Evolutionary conservation across 352 stramenopile genomes (phyloP).

Genomic region (Phytophthora pinifolia): DNA sequence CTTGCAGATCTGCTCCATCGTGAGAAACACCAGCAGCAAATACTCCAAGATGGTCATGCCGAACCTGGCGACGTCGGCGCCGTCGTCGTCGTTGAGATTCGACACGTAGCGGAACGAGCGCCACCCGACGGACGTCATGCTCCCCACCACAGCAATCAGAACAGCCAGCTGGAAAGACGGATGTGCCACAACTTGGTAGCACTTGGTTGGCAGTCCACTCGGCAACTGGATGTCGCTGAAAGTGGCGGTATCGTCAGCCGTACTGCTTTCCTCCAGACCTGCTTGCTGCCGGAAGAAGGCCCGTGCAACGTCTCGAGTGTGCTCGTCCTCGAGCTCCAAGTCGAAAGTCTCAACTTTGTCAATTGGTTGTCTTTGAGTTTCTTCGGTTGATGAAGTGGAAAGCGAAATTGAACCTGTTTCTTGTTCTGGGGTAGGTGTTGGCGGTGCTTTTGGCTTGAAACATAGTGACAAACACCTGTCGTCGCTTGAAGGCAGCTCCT

Average conservation of each 20-base stretch:
- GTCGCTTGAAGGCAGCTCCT: conserved; percentile 55
- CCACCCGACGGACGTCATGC: conserved; percentile 72
- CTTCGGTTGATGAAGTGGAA: neutral
- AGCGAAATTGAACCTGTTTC: neutral
- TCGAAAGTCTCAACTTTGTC: conserved; percentile 48
- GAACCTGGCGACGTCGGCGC: conserved; percentile 44
- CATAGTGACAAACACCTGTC: conserved; percentile 74
- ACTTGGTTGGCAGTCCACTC: conserved; percentile 43
- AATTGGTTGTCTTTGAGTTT: neutral
- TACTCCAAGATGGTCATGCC: conserved; percentile 63
- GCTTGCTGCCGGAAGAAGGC: conserved; percentile 63
- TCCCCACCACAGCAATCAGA: conserved; percentile 54
- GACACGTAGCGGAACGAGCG: conserved; percentile 55
- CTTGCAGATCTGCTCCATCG: conserved; percentile 66
- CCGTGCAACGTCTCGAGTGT: conserved; percentile 48
- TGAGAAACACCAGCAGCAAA: conserved; percentile 64
- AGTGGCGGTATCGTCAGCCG: conserved; percentile 21
- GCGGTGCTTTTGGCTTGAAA: conserved; percentile 1
- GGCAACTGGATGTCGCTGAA: conserved; percentile 51
- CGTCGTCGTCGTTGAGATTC: conserved; percentile 34
- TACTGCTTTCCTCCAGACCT: conserved; percentile 43
- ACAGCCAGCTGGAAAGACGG: conserved; percentile 78
- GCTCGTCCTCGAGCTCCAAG: conserved; percentile 66
- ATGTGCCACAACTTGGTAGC: conserved; percentile 69
- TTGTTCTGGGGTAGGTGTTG: neutral